Evolutionary conservation across 2,329 filamentous ascomycete species (phyloP), one percentile per base, ranked within the genome.

Genomic region (Fusarium equiseti): DNA sequence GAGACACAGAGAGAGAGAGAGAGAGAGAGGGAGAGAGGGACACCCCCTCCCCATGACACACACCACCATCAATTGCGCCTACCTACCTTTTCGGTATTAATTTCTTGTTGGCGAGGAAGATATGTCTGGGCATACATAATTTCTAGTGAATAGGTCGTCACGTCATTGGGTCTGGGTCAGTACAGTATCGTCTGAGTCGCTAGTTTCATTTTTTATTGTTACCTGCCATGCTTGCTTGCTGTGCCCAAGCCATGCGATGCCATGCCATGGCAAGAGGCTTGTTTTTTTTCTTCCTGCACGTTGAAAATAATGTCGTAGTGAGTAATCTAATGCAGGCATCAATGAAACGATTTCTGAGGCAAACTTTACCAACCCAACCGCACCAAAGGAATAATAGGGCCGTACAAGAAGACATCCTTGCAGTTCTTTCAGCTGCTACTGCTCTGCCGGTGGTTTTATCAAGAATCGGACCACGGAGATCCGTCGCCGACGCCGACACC

Each of bases 101-200:
- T 69, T 44, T 44, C 56, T 66, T 55, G 54, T 69, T 32, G 45
- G 38, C 40, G 49, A 61, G 42, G 65, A 69, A 57, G 64, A 50
- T 60, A 71, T 70, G 68, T 71, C 68, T 71, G 59, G 68, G 68
- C 68, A 72, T 69, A 72, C 68, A 68, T 66, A 66, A 66, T 57
- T 61, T 46, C 49, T 60, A 0, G 3, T 26, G 11, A 42, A 9
- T 15, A 22, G 54, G 45, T 54, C 38, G 55, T 63, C 68, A 62
- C 69, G 61, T 71, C 68, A 71, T 72, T 71, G 64, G 52, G 52
- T 20, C 52, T 44, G 42, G 29, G 29, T 32, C 31, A 16, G 2
- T 16, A 32, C 0, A 32, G 31, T 52, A 70, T 56, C 44, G 44
- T 51, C 32, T 40, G 40, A 35, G 40, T 67, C 56, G 24, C n/a